Percentiles rank a stretch among this genome's conserved stretches.
Conservation (phyloP, 495 filamentous ascomycete genomes). For the Thozetella sp. region DNA sequence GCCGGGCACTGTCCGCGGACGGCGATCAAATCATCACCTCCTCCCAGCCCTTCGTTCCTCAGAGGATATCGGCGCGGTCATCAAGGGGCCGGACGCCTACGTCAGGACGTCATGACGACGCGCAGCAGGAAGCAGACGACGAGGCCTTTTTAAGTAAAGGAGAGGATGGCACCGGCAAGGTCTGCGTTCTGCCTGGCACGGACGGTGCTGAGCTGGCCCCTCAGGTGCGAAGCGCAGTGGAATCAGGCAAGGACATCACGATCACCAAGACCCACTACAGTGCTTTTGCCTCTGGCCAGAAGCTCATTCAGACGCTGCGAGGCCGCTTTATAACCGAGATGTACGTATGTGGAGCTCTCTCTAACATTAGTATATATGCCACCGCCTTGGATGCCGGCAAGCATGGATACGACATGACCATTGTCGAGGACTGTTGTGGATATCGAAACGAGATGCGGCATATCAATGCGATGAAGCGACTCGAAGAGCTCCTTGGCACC, state of each 20-base stretch:
- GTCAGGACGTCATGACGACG: conserved; percentile 27
- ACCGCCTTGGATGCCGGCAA: conserved; percentile 89
- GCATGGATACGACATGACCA: conserved; percentile 80
- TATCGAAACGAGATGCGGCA: conserved; percentile 75
- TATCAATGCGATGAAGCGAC: conserved; percentile 72
- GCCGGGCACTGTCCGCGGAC: conserved; percentile 47
- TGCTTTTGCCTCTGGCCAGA: conserved; percentile 59
- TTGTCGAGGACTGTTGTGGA: conserved; percentile 89
- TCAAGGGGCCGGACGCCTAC: conserved; percentile 4
- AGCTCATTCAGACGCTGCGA: conserved; percentile 68
- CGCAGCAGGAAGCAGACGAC: conserved; percentile 30
- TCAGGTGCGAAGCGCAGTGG: conserved; percentile 55
- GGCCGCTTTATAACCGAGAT: conserved; percentile 83
- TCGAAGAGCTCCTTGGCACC: conserved; percentile 76
- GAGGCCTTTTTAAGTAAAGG: conserved; percentile 60
- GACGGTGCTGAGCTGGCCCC: conserved; percentile 70
- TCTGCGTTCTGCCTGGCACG: conserved; percentile 63
- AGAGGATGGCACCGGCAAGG: conserved; percentile 38
- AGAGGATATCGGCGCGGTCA: conserved; percentile 13
- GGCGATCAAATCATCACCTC: conserved; percentile 49
- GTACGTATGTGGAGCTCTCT: conserved; percentile 89
- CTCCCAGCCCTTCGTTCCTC: conserved; percentile 20
- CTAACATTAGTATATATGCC: conserved; percentile 88
- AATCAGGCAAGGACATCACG: conserved; percentile 61
- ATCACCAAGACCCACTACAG: conserved; percentile 87